Evolutionary conservation across 306 rosid species (phyloP).

Genomic region (Prunus persica): Prunus_persica_NCBIv2 NC_034009.1:24949501-24950000

Average conservation of each 20-base stretch:
- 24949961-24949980: constrained; percentile 48
- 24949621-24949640: constrained; percentile 59
- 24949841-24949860: constrained; percentile 3
- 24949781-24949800: constrained; percentile 90
- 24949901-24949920: constrained; percentile 53
- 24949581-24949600: constrained; percentile 97
- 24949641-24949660: background rate
- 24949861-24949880: background rate
- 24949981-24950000: constrained; percentile 78
- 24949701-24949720: constrained; percentile 7
- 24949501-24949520: constrained; percentile 93
- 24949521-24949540: constrained; percentile 88
- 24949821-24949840: constrained; percentile 44
- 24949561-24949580: constrained; percentile 85
- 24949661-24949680: background rate
- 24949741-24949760: constrained; percentile 63
- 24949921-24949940: constrained; percentile 69
- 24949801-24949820: constrained; percentile 72
- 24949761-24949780: constrained; percentile 81
- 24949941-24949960: constrained; percentile 66
- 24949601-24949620: constrained; percentile 82
- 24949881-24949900: background rate
- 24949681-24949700: background rate
- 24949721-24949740: constrained; percentile 70
- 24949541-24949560: constrained; percentile 81